Base-by-base conservation (phyloP, 148 eudicot genomes). In the Polygonum maritimum region DNA sequence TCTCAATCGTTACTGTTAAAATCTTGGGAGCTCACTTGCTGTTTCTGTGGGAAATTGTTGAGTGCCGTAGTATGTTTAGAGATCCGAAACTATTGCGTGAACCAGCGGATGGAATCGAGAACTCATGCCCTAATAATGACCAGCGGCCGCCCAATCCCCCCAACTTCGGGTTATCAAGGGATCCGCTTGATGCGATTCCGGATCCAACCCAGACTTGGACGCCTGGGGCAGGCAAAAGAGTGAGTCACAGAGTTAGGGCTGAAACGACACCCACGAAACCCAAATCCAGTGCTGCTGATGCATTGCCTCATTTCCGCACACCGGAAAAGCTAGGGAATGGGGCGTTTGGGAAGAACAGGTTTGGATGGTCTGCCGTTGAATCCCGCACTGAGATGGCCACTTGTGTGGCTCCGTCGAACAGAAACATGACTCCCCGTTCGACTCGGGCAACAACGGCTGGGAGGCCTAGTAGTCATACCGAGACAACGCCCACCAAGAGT, bases 401-500 rank as follows among this genome's bases (percentile, higher is more conserved):
- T 62, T 70, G 71, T 52, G 45, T 62, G 60, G 72, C 76, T 36
- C 88, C 82, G 62, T 44, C 78, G 6, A 69, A 78, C 26, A 77
- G 80, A 45, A 79, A 79, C 78, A 45, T 77, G 83, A 89, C 97
- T 57, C 97, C 98, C 21, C 62, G 86, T 75, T 75, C 87, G n/a
- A 81, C 60, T 80, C 80, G 87, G 73, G 65, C 82, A 2, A 52
- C 48, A 12, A 39, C 55, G 33, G 10, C 22, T 70, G 84, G 81
- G 35, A 86, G 85, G 73, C 81, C 79, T 79, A 70, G 49, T 67
- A 72, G 79, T 65, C 76, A 74, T 78, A 83, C 90, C 0, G 97
- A 89, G 67, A 70, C 84, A 76, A 96, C 99, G 5, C 99, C 99
- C 2, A 87, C 91, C 4, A 96, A 91, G 87, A 92, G 98, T 76